Conservation (phyloP, 441 rosid genomes). For the Theobroma grandiflorum region DNA sequence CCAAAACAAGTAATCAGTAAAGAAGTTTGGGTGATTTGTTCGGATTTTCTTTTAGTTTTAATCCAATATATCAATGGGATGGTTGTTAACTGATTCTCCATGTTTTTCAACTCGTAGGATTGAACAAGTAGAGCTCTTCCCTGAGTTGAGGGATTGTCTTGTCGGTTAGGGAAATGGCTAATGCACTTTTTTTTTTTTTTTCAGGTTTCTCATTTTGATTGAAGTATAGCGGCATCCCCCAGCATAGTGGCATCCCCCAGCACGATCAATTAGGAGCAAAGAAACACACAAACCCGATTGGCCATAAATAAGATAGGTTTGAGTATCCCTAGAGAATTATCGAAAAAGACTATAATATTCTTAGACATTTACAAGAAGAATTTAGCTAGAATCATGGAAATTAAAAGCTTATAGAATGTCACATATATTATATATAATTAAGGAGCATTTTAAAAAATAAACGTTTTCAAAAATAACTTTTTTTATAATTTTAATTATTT, state of each 20-base stretch:
- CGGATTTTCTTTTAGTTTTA: background rate
- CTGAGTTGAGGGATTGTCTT: constrained; percentile 1
- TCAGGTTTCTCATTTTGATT: background rate
- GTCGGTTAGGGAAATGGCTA: constrained; percentile 8
- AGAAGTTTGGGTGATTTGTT: too few relatives aligned
- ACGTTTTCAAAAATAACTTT: too few relatives aligned
- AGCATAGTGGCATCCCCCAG: background rate
- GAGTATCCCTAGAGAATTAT: background rate
- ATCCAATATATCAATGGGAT: background rate
- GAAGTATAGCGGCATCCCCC: background rate
- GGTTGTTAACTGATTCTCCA: constrained; percentile 8
- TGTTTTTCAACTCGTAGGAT: background rate
- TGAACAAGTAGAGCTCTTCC: background rate
- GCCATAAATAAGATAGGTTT: background rate
- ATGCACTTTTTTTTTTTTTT: background rate
- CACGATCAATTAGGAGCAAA: background rate
- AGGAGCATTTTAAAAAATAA: too few relatives aligned
- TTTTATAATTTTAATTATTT: too few relatives aligned
- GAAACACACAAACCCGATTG: background rate
- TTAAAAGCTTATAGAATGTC: background rate
- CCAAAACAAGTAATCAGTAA: background rate
- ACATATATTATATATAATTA: too few relatives aligned
- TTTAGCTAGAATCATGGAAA: background rate
- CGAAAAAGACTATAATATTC: background rate
- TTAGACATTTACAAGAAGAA: constrained; percentile 23